phyloP scores from a whole-genome alignment of 805 yeast species.

The Ogataea pignaliae region DNA sequence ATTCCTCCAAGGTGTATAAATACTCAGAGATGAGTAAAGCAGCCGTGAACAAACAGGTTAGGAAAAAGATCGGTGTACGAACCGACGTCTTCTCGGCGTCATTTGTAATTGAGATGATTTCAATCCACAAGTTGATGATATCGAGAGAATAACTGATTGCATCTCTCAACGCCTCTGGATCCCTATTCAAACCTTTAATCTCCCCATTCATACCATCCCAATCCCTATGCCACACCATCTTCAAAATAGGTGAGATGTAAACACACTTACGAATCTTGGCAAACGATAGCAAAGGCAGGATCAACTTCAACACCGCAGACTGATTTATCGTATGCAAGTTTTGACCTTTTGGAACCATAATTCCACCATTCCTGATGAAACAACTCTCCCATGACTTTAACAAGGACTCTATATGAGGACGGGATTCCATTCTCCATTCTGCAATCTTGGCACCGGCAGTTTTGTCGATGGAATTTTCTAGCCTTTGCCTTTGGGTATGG shows the following conservation, averaged over 20 bases:
- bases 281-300: constrained; percentile 61
- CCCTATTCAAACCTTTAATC: constrained; percentile 42
- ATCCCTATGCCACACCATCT: constrained; percentile 58
- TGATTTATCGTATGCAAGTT: constrained; percentile 45
- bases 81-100: constrained; percentile 65
- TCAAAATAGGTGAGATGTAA: constrained; percentile 56
- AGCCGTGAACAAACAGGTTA: constrained; percentile 65
- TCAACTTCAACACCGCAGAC: constrained; percentile 55
- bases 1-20: constrained; percentile 50
- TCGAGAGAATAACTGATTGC: constrained; percentile 54
- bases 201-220: constrained; percentile 62
- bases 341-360: constrained; percentile 47
- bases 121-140: constrained; percentile 66
- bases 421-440: constrained; percentile 60
- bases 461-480: constrained; percentile 27
- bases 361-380: constrained; percentile 61
- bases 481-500: constrained; percentile 42
- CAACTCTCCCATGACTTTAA: constrained; percentile 65
- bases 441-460: constrained; percentile 43
- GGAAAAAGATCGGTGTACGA: constrained; percentile 71
- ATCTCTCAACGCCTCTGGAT: constrained; percentile 63
- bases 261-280: constrained; percentile 65
- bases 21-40: constrained; percentile 60
- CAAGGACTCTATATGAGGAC: constrained; percentile 54
- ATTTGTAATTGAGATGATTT: constrained; percentile 58